Base-by-base conservation (phyloP, 1,284 basidiomycete genomes). In the Clitocybe nebularis region DNA sequence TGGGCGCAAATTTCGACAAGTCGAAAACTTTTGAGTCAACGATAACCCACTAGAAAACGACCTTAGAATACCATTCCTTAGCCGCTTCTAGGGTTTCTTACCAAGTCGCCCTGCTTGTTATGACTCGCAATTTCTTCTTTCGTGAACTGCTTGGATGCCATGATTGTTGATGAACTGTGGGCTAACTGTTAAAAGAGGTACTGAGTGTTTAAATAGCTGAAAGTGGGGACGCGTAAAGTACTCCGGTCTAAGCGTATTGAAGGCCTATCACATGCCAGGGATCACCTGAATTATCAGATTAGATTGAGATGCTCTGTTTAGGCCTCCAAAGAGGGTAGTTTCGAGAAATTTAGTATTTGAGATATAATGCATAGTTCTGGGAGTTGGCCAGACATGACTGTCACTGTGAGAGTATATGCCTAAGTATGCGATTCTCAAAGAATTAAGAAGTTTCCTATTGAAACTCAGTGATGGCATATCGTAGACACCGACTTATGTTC, bases 21-120 rank as follows among this genome's bases (percentile, higher is more conserved):
- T 91, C 84, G 62, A 85, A 93, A 21, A 93, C 88, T 56, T 81
- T 84, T 14, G 82, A 75, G 61, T 93, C 90, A 53, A 94, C 74
- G 48, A 91, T 76, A 51, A 92, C 67, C 88, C 89, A 93, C 83
- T 86, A 7, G 14, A 17, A 7, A 25, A 10, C 13, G 26, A 10
- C 8, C 22, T 6, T 36, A 2, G 26, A 9, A 10, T n/a, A n/a
- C n/a, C n/a, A n/a, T n/a, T 24, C 22, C 34, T 35, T 10, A 22
- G 25, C 41, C 16, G 49, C 61, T 42, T 39, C n/a, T n/a, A n/a
- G 29, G 19, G 3, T 3, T 11, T 16, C 29, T 32, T 16, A 64
- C 64, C 36, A 66, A 39, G 48, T 67, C 64, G 29, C 59, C 61
- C 36, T 59, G 52, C 39, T 57, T 64, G 36, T 56, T 60, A 43